These are phyloP conservation scores for Mucor racemosus DNA, from an alignment of 371 early-diverging fungal species.

Conservation along the genomic window DNA sequence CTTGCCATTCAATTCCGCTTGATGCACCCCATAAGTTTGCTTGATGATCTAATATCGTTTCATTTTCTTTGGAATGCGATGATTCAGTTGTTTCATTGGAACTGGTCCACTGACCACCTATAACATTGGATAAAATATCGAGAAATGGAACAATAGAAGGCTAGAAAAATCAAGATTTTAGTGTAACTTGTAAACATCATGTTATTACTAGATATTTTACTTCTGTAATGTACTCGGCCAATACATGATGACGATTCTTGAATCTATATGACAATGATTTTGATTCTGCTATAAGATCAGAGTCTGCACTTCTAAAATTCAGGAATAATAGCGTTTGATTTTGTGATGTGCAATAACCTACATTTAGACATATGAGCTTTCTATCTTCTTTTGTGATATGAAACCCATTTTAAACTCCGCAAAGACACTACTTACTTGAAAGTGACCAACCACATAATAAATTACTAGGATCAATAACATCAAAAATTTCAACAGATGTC, in stretches of 20 bases:
- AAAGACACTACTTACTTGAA: slow-evolving; percentile 26
- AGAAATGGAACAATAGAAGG: slow-evolving; percentile 34
- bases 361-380: background rate
- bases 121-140: slow-evolving; percentile 21
- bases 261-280: slow-evolving; percentile 21
- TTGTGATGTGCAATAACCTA: slow-evolving; percentile 36
- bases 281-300: slow-evolving; percentile 22
- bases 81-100: background rate
- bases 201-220: slow-evolving; percentile 19
- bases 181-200: background rate
- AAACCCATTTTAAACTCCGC: background rate
- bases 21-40: slow-evolving; percentile 33
- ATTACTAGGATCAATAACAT: slow-evolving; percentile 19
- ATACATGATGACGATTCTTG: slow-evolving; percentile 15
- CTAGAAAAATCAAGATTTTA: slow-evolving; percentile 12
- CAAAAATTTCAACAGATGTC: slow-evolving; percentile 23
- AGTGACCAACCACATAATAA: slow-evolving; percentile 43
- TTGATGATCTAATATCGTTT: slow-evolving; percentile 11
- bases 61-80: background rate
- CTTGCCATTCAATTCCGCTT: slow-evolving; percentile 44
- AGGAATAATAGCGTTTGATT: slow-evolving; percentile 30
- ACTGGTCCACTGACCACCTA: slow-evolving; percentile 8
- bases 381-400: background rate
- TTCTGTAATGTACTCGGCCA: slow-evolving; percentile 34
- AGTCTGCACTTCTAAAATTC: slow-evolving; percentile 25